These are phyloP conservation scores for Stereocaulon alpinum DNA, from an alignment of 495 filamentous ascomycete genomes.

Conservation along the genomic window DNA sequence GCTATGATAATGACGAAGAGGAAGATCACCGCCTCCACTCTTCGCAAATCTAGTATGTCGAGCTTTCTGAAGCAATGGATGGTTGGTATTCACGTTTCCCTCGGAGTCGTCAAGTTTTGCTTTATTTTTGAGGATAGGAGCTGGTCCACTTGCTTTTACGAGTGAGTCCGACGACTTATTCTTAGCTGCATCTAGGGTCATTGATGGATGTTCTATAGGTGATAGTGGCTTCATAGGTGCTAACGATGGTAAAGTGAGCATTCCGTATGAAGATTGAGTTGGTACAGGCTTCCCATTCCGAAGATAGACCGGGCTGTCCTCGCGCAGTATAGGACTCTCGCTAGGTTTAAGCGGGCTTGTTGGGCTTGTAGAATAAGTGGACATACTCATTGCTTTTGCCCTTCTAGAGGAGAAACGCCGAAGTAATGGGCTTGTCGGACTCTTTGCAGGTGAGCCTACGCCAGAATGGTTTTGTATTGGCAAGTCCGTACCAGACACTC, in stretches of 20 bases:
- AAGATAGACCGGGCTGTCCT: conserved; percentile 12
- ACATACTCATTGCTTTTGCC: conserved; percentile 18
- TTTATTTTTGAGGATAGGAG: conserved; percentile 6
- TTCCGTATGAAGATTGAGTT: conserved; percentile 16
- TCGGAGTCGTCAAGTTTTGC: conserved; percentile 13
- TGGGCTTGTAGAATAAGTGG: conserved; percentile 20
- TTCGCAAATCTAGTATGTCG: conserved; percentile 21
- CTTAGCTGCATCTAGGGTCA: background rate
- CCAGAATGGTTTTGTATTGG: conserved; percentile 18
- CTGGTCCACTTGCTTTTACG: background rate
- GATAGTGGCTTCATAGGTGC: conserved; percentile 19
- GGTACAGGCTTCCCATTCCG: conserved; percentile 11
- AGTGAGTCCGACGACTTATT: background rate
- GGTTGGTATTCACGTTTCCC: conserved; percentile 17
- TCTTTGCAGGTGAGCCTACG: conserved; percentile 6
- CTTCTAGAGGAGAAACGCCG: conserved; percentile 17
- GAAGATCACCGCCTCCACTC: conserved; percentile 13
- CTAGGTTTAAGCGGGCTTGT: conserved; percentile 10
- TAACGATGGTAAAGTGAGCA: conserved; percentile 14
- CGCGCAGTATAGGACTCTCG: conserved; percentile 4
- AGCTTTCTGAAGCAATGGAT: conserved; percentile 21
- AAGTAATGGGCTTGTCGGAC: conserved; percentile 13
- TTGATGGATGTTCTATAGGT: conserved; percentile 16
- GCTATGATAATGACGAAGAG: conserved; percentile 22
- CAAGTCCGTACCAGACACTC: conserved; percentile 12